Evolutionary conservation across 176 grass and related monocot genomes (phyloP), one percentile per base, ranked within the genome.

Genomic region (Oryza rufipogon): DNA sequence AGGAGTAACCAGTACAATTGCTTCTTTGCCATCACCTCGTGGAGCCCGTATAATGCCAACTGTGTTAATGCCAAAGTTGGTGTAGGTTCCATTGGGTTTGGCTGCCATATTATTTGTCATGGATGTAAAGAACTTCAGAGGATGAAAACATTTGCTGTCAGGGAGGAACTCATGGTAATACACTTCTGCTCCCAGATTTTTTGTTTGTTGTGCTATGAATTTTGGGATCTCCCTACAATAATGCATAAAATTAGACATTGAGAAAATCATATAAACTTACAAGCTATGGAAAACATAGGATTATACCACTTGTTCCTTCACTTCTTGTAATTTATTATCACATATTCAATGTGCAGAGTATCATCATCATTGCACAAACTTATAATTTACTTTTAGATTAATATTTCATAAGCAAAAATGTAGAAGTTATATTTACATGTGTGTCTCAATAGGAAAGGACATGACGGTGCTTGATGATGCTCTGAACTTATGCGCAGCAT

Each of bases 11-110:
- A 98, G 71, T 15, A 98, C 93, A 83, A 98, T 93, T 83, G 91
- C 91, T 84, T 98, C 96, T 91, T 98, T 98, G 66, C 96, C 96
- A 89, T 98, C 96, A 61, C 96, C 95, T 39, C 89, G 85, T 83
- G 96, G 96, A 80, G 96, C 93, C 65, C 93, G 89, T 77, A 98
- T 80, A 80, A 98, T 91, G 25, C 96, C 96, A 38, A 95, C 34
- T 80, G 89, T 87, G 84, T 92, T 95, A 66, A 91, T 76, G 28
- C 89, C 91, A 78, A 83, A 90, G 19, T 84, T 90, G 68, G 22
- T 72, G 65, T 78, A 64, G 19, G 80, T 88, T 39, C 17, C 68
- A 70, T 95, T 95, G 26, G 23, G 69, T 71, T 88, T 73, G 23
- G 64, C 66, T 67, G 56, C 76, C 45, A 84, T 48, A 71, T 71